Conservation (phyloP, 2,329 filamentous ascomycete species). For the Xylaria hypoxylon region DNA sequence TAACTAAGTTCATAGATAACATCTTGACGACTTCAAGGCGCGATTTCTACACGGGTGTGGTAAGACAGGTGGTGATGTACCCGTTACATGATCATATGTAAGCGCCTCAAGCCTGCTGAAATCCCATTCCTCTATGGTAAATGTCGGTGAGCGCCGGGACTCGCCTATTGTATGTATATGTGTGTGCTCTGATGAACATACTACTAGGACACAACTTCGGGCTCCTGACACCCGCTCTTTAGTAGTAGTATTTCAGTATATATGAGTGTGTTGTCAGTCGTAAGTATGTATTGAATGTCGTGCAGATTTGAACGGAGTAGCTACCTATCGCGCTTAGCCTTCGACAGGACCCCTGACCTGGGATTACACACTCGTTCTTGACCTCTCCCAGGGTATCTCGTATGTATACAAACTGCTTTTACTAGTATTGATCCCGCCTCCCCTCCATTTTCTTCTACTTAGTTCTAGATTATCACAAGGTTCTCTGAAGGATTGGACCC, state of each 20-base stretch:
- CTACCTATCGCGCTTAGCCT: neutral
- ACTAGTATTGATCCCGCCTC: neutral
- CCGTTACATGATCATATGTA: constrained; percentile 26
- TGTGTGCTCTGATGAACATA: neutral
- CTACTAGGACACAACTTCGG: too few relatives aligned
- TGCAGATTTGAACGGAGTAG: neutral
- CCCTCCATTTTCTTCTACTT: neutral
- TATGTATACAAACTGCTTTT: neutral
- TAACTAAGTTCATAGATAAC: neutral
- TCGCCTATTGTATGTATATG: constrained; percentile 11
- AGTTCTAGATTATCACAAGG: neutral
- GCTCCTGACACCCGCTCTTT: too few relatives aligned
- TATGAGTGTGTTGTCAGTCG: too few relatives aligned
- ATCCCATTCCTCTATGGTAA: constrained; percentile 14
- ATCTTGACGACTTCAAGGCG: neutral
- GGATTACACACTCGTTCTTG: too few relatives aligned
- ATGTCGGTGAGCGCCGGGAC: constrained; percentile 28
- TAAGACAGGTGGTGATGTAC: constrained; percentile 7
- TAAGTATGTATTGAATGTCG: neutral
- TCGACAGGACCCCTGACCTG: neutral
- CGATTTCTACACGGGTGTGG: neutral
- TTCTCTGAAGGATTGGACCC: neutral
- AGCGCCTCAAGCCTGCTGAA: constrained; percentile 6
- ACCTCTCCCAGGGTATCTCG: neutral
- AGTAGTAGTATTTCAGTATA: neutral